Base-by-base conservation (phyloP, 345 rosid species). In the Hypericum perforatum region DNA sequence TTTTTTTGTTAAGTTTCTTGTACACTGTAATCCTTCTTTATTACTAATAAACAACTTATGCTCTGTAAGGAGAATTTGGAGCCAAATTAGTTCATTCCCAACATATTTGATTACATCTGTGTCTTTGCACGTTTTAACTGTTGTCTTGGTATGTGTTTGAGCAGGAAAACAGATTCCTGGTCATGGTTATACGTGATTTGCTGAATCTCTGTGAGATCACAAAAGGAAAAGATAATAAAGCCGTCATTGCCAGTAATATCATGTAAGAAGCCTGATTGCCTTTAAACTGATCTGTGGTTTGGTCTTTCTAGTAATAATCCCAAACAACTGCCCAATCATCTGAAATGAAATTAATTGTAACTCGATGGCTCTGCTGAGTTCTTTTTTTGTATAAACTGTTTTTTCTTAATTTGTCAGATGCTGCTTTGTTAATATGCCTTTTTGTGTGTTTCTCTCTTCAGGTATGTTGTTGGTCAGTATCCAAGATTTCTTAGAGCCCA, bases 401-500 rank as follows among this genome's bases (percentile, higher is more conserved):
- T n/a, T n/a, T n/a, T n/a, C n/a, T n/a, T 1, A 22, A 22, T 22
- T 22, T 22, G 4, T 22, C 32, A 22, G 32, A 1, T 22, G 39
- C 47, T 53, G 43, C 32, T 44, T 66, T 8, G 15, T 49, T 39
- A 38, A 54, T 39, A 15, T 16, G 6, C 60, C 41, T 58, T 57
- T 41, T 42, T 46, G 16, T 16, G 45, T 72, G 41, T 41, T 65
- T 67, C 5, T 65, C 56, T 61, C 56, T 58, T 45, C 76, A 94
- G 99, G 99, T 94, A 94, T 74, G 99, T 94, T 44, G 99, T 94
- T 58, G 99, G 99, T 14, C 99, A 94, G 71, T 94, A 89, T 66
- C 99, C 99, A 54, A 81, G 99, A 72, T 94, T 94, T 71, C 82
- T 94, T 52, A 82, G 99, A 74, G 97, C 99, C 36, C 97, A 94